Conservation (phyloP, 2,329 filamentous ascomycete genomes). For the Tolypocladium guangdongense region DNA sequence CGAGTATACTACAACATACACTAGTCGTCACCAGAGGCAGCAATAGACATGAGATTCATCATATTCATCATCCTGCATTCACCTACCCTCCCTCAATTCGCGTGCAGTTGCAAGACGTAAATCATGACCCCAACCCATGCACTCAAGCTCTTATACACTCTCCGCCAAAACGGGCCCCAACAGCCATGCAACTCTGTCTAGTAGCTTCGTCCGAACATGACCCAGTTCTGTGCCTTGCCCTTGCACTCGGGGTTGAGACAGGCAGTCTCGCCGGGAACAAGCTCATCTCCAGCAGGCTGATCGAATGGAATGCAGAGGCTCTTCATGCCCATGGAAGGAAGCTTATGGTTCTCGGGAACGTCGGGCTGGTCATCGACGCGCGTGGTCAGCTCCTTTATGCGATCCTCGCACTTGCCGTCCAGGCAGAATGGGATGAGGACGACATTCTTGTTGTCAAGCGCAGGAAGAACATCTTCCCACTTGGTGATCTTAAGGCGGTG, state of each 20-base stretch:
- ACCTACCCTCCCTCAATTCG: background rate
- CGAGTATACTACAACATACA: background rate
- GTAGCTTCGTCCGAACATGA: slow-evolving; percentile 78
- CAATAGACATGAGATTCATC: slow-evolving; percentile 1
- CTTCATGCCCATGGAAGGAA: slow-evolving; percentile 56
- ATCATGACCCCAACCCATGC: slow-evolving; percentile 1
- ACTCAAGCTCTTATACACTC: slow-evolving; percentile 1
- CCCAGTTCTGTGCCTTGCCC: slow-evolving; percentile 69
- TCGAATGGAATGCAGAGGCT: slow-evolving; percentile 66
- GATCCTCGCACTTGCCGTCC: slow-evolving; percentile 73
- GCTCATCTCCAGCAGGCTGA: slow-evolving; percentile 58
- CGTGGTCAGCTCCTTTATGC: slow-evolving; percentile 86
- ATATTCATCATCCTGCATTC: slow-evolving; percentile 1
- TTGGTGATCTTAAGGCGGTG: slow-evolving; percentile 74
- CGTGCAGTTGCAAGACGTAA: slow-evolving; percentile 3
- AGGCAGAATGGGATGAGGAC: slow-evolving; percentile 87
- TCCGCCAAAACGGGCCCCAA: background rate
- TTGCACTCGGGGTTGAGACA: slow-evolving; percentile 85
- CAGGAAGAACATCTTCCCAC: slow-evolving; percentile 86
- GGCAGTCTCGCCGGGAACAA: slow-evolving; percentile 73
- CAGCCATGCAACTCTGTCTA: slow-evolving; percentile 18
- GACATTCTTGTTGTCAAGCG: slow-evolving; percentile 85
- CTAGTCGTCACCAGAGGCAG: background rate
- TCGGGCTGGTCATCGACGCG: slow-evolving; percentile 53
- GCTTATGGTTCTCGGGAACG: slow-evolving; percentile 40